These are phyloP conservation scores for Tylopilus subfusipes DNA, from an alignment of 768 basidiomycete species.

Conservation along the genomic window DNA sequence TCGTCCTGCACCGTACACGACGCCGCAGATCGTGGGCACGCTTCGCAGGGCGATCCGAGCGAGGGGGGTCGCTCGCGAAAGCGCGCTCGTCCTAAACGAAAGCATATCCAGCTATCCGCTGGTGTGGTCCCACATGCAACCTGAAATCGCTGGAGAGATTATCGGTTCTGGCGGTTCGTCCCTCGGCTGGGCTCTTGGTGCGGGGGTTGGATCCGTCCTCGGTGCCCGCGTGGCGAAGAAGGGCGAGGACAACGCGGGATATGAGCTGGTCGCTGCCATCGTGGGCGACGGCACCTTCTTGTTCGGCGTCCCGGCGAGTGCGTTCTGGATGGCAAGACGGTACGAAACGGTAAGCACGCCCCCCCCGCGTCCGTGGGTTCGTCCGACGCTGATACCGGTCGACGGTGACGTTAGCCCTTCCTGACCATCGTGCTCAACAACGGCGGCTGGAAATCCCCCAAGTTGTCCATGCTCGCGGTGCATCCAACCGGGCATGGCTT, in stretches of 20 bases:
- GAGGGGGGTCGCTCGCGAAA: constrained; percentile 34
- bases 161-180: constrained; percentile 61
- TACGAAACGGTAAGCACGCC: constrained; percentile 64
- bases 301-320: constrained; percentile 62
- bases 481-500: constrained; percentile 59
- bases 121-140: constrained; percentile 58
- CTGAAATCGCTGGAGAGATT: constrained; percentile 47
- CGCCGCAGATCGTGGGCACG: constrained; percentile 47
- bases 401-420: constrained; percentile 71
- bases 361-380: too few species aligned
- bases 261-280: constrained; percentile 55
- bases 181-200: constrained; percentile 67
- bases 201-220: constrained; percentile 55
- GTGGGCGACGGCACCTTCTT: constrained; percentile 71
- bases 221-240: constrained; percentile 34
- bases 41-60: constrained; percentile 42
- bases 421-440: constrained; percentile 70
- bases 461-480: constrained; percentile 59
- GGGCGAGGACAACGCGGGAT: constrained; percentile 23
- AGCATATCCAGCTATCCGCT: constrained; percentile 52
- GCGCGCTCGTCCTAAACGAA: constrained; percentile 58
- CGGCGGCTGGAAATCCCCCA: constrained; percentile 67
- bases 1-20: constrained; percentile 26
- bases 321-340: constrained; percentile 69
- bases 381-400: not conserved